Percentiles rank a stretch among this genome's conserved stretches.
Conservation (phyloP, 2,329 filamentous ascomycete species). For the Ascochyta rabiei region DNA sequence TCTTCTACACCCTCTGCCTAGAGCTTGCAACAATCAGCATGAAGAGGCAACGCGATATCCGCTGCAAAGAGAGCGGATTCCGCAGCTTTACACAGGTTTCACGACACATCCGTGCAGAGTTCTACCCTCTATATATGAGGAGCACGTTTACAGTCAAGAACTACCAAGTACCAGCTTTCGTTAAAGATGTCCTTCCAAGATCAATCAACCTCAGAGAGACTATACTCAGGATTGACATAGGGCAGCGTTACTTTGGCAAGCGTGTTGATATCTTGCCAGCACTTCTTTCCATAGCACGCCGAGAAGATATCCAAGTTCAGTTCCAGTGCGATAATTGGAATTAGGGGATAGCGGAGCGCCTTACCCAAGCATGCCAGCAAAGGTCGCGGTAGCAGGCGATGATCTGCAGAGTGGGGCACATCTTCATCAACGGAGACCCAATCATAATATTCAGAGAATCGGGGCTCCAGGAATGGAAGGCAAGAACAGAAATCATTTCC, state of each 20-base stretch:
- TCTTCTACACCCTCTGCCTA: not conserved
- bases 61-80: not conserved
- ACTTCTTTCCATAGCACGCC: not conserved
- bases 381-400: too few relatives aligned
- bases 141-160: too few relatives aligned
- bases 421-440: too few relatives aligned
- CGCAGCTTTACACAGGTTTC: not conserved
- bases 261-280: not conserved
- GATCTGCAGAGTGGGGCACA: too few relatives aligned
- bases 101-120: not conserved
- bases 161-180: not conserved
- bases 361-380: not conserved
- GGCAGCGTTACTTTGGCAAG: not conserved
- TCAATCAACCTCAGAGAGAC: not conserved
- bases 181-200: not conserved
- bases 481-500: too few relatives aligned
- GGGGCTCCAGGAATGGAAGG: too few relatives aligned
- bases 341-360: not conserved
- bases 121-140: not conserved
- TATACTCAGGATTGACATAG: not conserved
- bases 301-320: not conserved
- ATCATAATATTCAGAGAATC: too few relatives aligned
- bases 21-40: not conserved
- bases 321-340: not conserved
- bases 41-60: not conserved